Evolutionary conservation across 805 yeast genomes (phyloP), one percentile per base, ranked within the genome.

Genomic region (Starmerella etchellsii): DNA sequence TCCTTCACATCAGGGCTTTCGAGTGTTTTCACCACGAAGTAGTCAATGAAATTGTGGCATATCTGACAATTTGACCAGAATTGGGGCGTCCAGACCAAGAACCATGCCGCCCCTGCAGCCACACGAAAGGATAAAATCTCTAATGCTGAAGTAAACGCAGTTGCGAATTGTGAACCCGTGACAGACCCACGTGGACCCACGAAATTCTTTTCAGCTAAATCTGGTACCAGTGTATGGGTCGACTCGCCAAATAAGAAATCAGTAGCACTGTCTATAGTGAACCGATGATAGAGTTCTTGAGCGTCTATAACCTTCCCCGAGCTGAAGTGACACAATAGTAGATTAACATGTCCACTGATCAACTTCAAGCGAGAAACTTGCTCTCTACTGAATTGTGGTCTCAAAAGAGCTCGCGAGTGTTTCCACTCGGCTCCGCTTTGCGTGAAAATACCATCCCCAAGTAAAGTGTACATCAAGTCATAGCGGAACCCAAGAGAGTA

Each of bases 11-110:
- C 19, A 46, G 60, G 50, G 22, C 34, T 25, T 19, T 43, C 53
- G 35, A 67, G 55, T 3, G 66, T 70, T 41, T 52, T 54, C 25
- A 56, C 40, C 34, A 67, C 72, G 46, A 62, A 68, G 48, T 52
- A 59, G 47, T 67, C 62, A 21, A 65, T 62, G 56, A 56, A 61
- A 41, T 52, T 48, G 48, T 64, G 61, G 44, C 67, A 66, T 18
- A 48, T 44, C 10, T 44, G 46, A 37, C 51, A 59, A 21, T 60
- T 44, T n/a, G 52, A 52, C 42, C 62, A 55, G 54, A 70, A 69
- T 40, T 56, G 39, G 15, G 50, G 43, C 14, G 54, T 31, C 40
- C 50, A 43, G 21, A 50, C 42, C n/a, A 54, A 34, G 41, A 43
- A 47, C 49, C 52, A 54, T 10, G 53, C 21, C 2, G 46, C 46